Percentiles rank a stretch among this genome's conserved stretches.
Evolutionary conservation across 169 alveolate genomes (phyloP).

Genomic region (Eimeria tenella): DNA sequence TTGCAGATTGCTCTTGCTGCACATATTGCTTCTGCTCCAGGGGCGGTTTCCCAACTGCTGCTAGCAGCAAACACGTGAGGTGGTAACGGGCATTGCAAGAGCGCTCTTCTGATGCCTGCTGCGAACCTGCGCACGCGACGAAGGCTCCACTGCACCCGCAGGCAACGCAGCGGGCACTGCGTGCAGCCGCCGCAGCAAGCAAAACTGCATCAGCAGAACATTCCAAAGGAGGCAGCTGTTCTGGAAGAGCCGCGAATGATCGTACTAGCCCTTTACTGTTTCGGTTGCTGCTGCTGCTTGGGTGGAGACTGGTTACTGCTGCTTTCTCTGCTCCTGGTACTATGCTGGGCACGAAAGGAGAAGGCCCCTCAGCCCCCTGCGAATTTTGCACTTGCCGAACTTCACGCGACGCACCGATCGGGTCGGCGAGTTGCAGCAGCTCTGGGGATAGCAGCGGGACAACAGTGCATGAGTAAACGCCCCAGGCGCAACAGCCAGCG

Average conservation of each 20-base stretch:
- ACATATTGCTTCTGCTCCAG: constrained; percentile 45
- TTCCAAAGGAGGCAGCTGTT: constrained; percentile 72
- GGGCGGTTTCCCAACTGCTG: constrained; percentile 46
- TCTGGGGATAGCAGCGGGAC: constrained; percentile 30
- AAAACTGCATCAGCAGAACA: constrained; percentile 50
- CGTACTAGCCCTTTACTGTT: neutral
- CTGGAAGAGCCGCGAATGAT: constrained; percentile 51
- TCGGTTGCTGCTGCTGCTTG: constrained; percentile 38
- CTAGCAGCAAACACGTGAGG: constrained; percentile 43
- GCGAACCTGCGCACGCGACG: constrained; percentile 8
- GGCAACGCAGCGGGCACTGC: constrained; percentile 63
- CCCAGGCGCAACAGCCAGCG: constrained; percentile 67
- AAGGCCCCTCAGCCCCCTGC: neutral
- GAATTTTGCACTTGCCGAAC: neutral
- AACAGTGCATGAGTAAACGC: neutral
- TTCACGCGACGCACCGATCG: constrained; percentile 18
- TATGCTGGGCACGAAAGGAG: neutral
- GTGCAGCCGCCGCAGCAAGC: constrained; percentile 47
- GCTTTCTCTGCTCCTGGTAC: neutral
- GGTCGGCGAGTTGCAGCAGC: constrained; percentile 66
- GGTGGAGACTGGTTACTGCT: neutral
- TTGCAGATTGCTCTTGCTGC: constrained; percentile 19
- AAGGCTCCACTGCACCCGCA: constrained; percentile 68
- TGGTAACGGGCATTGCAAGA: constrained; percentile 43
- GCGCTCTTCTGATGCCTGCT: neutral